phyloP scores from a whole-genome alignment of 208 protist genomes.

The Strigomonas culicis region DNA sequence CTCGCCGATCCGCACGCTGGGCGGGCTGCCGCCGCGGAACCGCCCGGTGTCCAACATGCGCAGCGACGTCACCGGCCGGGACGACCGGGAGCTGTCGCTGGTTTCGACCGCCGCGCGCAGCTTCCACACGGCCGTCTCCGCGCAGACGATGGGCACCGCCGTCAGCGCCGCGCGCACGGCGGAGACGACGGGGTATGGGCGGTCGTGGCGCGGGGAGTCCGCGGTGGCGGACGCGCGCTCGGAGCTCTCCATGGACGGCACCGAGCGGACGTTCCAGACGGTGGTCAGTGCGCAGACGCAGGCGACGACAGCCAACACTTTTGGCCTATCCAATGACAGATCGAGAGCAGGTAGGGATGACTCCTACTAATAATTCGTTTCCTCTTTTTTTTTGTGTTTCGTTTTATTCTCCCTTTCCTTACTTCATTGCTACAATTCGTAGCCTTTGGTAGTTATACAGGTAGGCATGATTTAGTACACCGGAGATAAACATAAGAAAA shows the following conservation, averaged over 20 bases:
- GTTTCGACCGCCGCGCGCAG: no score
- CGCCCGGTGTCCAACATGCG: no score
- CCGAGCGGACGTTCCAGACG: no score
- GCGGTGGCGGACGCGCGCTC: no score
- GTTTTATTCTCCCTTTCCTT: slow-evolving; percentile 8
- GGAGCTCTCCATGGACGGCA: not conserved
- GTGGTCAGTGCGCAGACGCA: not conserved
- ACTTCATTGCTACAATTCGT: not conserved
- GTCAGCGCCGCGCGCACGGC: not conserved
- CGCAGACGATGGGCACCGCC: not conserved
- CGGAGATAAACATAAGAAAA: no score
- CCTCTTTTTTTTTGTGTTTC: slow-evolving; percentile 6
- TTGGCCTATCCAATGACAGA: no score
- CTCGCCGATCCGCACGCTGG: not conserved
- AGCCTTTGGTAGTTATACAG: not conserved
- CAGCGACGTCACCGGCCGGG: no score
- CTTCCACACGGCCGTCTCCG: slow-evolving; percentile 5
- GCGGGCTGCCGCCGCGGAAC: no score
- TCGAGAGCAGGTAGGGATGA: no score
- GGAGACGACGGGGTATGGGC: not conserved
- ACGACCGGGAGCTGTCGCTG: no score
- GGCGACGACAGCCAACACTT: not conserved
- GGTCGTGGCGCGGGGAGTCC: not conserved
- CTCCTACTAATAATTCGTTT: no score
- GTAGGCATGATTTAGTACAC: not conserved